Evolutionary conservation across 768 basidiomycete genomes (phyloP).

Genomic region (Leucosporidium scottii): DNA sequence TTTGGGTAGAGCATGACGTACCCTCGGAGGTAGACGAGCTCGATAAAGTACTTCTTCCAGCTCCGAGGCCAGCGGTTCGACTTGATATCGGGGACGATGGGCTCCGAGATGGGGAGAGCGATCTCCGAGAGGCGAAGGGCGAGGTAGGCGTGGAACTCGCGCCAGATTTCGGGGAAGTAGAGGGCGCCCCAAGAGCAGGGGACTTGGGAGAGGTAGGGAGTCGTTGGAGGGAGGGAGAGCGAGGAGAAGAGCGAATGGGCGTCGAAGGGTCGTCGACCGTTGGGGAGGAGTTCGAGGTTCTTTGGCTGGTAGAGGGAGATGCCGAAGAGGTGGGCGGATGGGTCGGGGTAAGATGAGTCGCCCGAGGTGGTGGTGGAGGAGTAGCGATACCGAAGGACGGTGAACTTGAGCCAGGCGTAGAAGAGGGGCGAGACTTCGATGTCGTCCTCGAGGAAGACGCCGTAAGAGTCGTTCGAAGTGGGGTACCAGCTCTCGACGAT

Average conservation of each 20-base stretch:
- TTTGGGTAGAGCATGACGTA: slow-evolving; percentile 88
- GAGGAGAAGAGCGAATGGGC: slow-evolving; percentile 55
- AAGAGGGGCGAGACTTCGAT: slow-evolving; percentile 75
- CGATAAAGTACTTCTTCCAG: slow-evolving; percentile 88
- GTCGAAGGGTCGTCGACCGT: slow-evolving; percentile 62
- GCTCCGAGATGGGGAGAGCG: slow-evolving; percentile 43
- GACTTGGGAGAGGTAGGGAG: slow-evolving; percentile 75
- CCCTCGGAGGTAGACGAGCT: slow-evolving; percentile 69
- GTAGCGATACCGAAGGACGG: slow-evolving; percentile 67
- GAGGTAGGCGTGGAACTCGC: slow-evolving; percentile 75
- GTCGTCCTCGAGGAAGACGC: slow-evolving; percentile 76
- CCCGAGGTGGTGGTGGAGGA: slow-evolving; percentile 51
- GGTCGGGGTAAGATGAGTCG: slow-evolving; percentile 38
- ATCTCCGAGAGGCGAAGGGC: slow-evolving; percentile 58
- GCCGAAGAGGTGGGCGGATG: slow-evolving; percentile 57
- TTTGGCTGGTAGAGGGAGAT: slow-evolving; percentile 83
- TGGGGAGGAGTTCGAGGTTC: slow-evolving; percentile 61
- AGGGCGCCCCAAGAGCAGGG: slow-evolving; percentile 89
- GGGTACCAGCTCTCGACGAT: slow-evolving; percentile 90
- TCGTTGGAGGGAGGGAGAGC: slow-evolving; percentile 44
- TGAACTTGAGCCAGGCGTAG: slow-evolving; percentile 78
- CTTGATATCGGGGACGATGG: slow-evolving; percentile 65
- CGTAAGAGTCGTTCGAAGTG: slow-evolving; percentile 61
- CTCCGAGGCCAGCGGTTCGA: slow-evolving; percentile 74
- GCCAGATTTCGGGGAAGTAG: slow-evolving; percentile 84